Conservation (phyloP, 306 rosid genomes). For the Sechiopsis laciniata region DNA sequence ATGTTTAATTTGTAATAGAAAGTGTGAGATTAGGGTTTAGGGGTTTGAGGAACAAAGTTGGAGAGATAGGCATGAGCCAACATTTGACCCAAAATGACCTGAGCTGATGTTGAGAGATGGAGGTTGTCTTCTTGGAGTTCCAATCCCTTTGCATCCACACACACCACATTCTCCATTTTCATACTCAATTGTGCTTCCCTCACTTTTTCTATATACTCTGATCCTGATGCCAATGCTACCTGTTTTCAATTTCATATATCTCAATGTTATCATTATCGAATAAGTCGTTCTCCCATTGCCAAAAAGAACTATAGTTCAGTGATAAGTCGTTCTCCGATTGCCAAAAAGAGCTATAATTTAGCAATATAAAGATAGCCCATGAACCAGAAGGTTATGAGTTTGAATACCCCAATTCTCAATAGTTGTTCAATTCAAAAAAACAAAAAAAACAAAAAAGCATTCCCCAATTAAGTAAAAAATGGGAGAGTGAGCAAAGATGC, state of each 20-base stretch:
- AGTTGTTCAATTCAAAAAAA: too few species aligned
- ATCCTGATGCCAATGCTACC: slow-evolving; percentile 69
- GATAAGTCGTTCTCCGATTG: too few species aligned
- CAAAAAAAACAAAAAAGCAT: too few species aligned
- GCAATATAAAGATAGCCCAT: too few species aligned
- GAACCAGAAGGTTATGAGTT: too few species aligned
- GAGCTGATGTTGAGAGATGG: slow-evolving; percentile 58
- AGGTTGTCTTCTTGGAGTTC: slow-evolving; percentile 56
- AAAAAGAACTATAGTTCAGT: too few species aligned
- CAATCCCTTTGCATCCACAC: slow-evolving; percentile 71
- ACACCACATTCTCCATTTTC: slow-evolving; percentile 45
- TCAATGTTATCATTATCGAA: too few species aligned
- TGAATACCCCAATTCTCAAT: too few species aligned
- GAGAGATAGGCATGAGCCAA: slow-evolving; percentile 57
- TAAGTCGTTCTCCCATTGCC: too few species aligned
- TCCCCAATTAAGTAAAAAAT: too few species aligned
- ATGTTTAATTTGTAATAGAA: neutral
- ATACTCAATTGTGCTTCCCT: slow-evolving; percentile 62
- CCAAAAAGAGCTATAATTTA: too few species aligned
- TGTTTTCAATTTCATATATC: slow-evolving; percentile 8
- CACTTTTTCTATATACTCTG: slow-evolving; percentile 39
- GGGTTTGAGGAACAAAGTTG: slow-evolving; percentile 34
- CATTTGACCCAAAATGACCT: slow-evolving; percentile 57
- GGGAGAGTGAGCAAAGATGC: too few species aligned
- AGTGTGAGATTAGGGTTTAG: neutral